Evolutionary conservation across 2,329 filamentous ascomycete species (phyloP).

Genomic region (Penicillium brevicompactum): DNA sequence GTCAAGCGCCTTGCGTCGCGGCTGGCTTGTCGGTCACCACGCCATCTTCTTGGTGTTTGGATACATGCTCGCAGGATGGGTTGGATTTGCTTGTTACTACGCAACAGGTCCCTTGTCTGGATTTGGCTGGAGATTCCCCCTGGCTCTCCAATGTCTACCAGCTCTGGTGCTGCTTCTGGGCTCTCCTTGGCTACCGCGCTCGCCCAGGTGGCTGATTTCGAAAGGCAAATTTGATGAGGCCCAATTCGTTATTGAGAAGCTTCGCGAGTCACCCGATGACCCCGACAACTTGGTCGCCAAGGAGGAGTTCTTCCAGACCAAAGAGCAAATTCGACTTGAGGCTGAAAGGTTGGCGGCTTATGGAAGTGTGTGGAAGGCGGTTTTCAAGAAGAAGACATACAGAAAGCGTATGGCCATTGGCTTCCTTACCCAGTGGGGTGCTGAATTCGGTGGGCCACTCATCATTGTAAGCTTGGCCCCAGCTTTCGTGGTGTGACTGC

Average conservation of each 20-base stretch:
- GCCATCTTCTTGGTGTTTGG: slow-evolving; percentile 53
- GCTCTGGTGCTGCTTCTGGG: slow-evolving; percentile 45
- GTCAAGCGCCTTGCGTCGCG: slow-evolving; percentile 43
- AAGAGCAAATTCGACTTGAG: slow-evolving; percentile 50
- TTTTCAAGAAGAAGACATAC: slow-evolving; percentile 52
- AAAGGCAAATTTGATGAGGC: slow-evolving; percentile 52
- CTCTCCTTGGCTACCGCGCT: slow-evolving; percentile 48
- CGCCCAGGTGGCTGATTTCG: slow-evolving; percentile 54
- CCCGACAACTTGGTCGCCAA: slow-evolving; percentile 46
- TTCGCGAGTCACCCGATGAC: slow-evolving; percentile 44
- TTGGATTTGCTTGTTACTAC: slow-evolving; percentile 51
- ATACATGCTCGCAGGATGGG: slow-evolving; percentile 49
- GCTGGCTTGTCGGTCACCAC: slow-evolving; percentile 50
- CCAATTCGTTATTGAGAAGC: slow-evolving; percentile 43
- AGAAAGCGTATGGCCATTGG: slow-evolving; percentile 56
- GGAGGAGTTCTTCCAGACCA: slow-evolving; percentile 52
- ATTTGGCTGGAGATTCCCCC: slow-evolving; percentile 51
- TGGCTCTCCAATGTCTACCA: slow-evolving; percentile 44
- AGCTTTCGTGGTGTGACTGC: not conserved
- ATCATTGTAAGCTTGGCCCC: slow-evolving; percentile 48
- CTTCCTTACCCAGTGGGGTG: slow-evolving; percentile 57
- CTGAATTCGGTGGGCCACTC: slow-evolving; percentile 55
- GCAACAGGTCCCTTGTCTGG: slow-evolving; percentile 35
- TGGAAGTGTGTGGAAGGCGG: slow-evolving; percentile 49
- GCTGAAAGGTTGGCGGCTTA: slow-evolving; percentile 43